A percentile compares a stretch with the other conserved stretches of the same genome.
Evolutionary conservation across 2,329 filamentous ascomycete species (phyloP).

Genomic region (Endocalyx cinctus): DNA sequence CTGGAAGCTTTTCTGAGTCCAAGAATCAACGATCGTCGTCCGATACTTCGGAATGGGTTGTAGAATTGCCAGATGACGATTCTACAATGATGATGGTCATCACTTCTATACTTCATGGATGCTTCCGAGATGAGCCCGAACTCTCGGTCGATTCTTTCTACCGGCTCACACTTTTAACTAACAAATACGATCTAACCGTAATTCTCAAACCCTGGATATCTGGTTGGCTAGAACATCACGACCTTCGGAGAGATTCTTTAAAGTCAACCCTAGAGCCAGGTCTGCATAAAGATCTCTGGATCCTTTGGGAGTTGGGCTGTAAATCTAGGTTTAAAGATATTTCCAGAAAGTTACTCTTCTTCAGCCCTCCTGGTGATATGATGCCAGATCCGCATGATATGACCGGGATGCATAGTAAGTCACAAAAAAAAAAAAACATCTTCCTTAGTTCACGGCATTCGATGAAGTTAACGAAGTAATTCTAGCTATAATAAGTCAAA

Average conservation of each 20-base stretch:
- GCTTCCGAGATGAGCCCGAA: constrained; percentile 8
- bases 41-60: constrained; percentile 8
- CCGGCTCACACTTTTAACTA: neutral
- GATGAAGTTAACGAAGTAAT: too few relatives aligned
- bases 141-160: constrained; percentile 1
- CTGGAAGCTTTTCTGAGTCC: constrained; percentile 9
- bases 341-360: too few relatives aligned
- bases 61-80: constrained; percentile 14
- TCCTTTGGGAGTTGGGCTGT: too few relatives aligned
- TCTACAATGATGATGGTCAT: constrained; percentile 9
- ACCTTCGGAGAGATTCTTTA: neutral
- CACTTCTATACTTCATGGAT: constrained; percentile 13
- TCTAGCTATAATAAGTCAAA: too few relatives aligned
- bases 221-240: neutral
- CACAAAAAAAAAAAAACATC: too few relatives aligned
- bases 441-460: too few relatives aligned
- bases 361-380: too few relatives aligned
- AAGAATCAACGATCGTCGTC: constrained; percentile 4
- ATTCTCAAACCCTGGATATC: neutral
- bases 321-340: too few relatives aligned
- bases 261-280: too few relatives aligned
- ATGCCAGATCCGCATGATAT: too few relatives aligned
- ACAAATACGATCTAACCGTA: constrained; percentile 1
- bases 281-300: too few relatives aligned
- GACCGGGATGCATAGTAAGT: too few relatives aligned